Evolutionary conservation across 768 basidiomycete genomes (phyloP), one percentile per base, ranked within the genome.

Genomic region (Amanita fuliginea): DNA sequence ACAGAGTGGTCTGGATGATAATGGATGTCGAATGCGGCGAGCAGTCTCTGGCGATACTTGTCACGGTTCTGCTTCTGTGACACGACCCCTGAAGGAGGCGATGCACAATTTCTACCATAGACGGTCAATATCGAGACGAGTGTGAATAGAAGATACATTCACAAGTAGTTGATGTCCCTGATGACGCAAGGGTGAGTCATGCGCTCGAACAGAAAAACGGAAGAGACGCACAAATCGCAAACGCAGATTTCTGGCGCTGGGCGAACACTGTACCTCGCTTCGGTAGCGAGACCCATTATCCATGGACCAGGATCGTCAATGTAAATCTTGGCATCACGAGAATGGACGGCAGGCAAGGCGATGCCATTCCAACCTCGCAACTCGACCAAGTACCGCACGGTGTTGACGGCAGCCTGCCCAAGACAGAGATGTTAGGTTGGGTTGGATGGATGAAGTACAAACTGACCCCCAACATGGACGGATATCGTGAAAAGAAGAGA

Each of bases 231-330:
- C 78, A 95, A 66, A 64, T 95, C 91, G 56, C 87, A 81, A 36
- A 96, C 72, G 60, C 87, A 91, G 28, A 94, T 83, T 60, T 97
- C 95, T 0, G 86, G 70, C 1, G 81, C 70, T 7, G 83, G 76
- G 22, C 84, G 73, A 16, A 90, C 70, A 55, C 86, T 77, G 62
- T 90, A 86, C 52, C 89, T 75, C 6, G 86, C 83, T 60, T 94
- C 86, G 1, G 87, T 88, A 9, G 89, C 80, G 34, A 95, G 72
- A 32, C 89, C 94, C 64, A 97, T 78, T 57, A 98, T 92, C 83
- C 91, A 98, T 53, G 95, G 95, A 30, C 94, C 94, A 37, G 94
- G 91, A 63, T 98, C 93, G 56, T 97, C 93, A 54, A 94, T 84
- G 56, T 91, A 89, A 46, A 98, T 89, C 61, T 86, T 89, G 22